phyloP scores from a whole-genome alignment of 352 stramenopile genomes.

The Aphanomyces cochlioides region DNA sequence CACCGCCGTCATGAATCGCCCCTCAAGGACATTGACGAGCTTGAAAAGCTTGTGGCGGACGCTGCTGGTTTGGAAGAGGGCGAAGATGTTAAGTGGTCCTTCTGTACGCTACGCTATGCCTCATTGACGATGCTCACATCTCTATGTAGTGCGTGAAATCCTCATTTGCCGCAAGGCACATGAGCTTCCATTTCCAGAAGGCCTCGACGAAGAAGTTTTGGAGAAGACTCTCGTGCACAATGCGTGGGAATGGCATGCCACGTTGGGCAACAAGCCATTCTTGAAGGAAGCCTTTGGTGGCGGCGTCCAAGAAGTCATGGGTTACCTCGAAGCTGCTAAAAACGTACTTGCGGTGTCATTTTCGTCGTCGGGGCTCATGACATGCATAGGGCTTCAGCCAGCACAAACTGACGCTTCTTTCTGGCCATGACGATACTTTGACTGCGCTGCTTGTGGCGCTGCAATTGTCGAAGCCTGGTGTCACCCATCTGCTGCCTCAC shows the following conservation, averaged over 20 bases:
- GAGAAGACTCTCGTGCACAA: slow-evolving; percentile 62
- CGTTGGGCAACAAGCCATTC: slow-evolving; percentile 69
- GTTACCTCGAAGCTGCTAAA: slow-evolving; percentile 38
- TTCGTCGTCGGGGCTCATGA: neutral
- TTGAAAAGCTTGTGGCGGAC: slow-evolving; percentile 10
- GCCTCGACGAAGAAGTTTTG: slow-evolving; percentile 57
- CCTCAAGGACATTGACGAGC: slow-evolving; percentile 23
- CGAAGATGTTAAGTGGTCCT: slow-evolving; percentile 31
- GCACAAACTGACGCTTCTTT: slow-evolving; percentile 73
- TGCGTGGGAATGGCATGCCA: slow-evolving; percentile 67
- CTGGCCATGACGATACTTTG: slow-evolving; percentile 79
- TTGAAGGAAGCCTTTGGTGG: slow-evolving; percentile 54
- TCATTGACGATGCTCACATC: neutral
- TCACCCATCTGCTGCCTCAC: slow-evolving; percentile 41
- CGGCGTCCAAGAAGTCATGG: slow-evolving; percentile 57
- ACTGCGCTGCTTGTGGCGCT: slow-evolving; percentile 64
- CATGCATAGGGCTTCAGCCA: slow-evolving; percentile 17
- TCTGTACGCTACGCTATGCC: slow-evolving; percentile 3
- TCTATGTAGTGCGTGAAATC: slow-evolving; percentile 62
- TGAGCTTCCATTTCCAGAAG: slow-evolving; percentile 49
- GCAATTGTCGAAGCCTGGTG: slow-evolving; percentile 47
- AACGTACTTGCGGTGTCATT: neutral
- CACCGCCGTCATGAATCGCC: slow-evolving; percentile 26
- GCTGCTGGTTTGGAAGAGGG: slow-evolving; percentile 15
- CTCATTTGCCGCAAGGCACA: slow-evolving; percentile 63